Evolutionary conservation across 2,329 filamentous ascomycete species (phyloP), one percentile per base, ranked within the genome.

Genomic region (Balansia obtecta): DNA sequence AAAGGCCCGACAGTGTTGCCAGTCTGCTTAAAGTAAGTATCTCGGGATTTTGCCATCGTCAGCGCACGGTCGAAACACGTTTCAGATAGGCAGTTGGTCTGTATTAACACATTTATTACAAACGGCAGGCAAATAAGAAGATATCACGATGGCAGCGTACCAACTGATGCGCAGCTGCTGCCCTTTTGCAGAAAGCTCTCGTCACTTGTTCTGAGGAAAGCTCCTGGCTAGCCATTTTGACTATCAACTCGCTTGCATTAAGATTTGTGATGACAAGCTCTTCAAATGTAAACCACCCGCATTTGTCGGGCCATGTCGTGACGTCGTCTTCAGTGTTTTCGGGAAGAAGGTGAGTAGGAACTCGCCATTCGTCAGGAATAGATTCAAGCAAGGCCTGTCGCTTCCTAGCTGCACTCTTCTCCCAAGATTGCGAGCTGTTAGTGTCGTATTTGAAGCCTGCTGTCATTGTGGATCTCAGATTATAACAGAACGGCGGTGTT

Each of bases 321-420:
- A 85, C 75, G 57, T 83, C 72, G 44, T 74, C 65, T 57, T 79
- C 73, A 34, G 70, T 68, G 0, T 71, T 69, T 1, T 74, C 68
- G 2, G 81, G 80, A 0, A 82, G 58, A 42, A 80, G 62, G 45
- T 72, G 59, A 6, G 63, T 60, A 0, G 79, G 77, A 6, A 84
- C 71, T 48, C 70, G 68, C 74, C 78, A 83, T 58, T 82, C 73
- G 1, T 66, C 50, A 1, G 81, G 80, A 49, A 85, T 79, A 1
- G 75, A 74, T 42, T 65, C 61, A 6, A 55, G 56, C 6, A 75
- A 65, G 6, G 66, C 62, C 42, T 66, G 63, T 27, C 71, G 67
- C 58, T 75, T 75, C 49, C 63, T 62, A n/a, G 65, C 66, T 3
- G 64, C 67, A 22, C 71, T 61, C 4, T 63, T 56, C 56, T 74